A percentile compares a stretch with the other conserved stretches of the same genome.
Conservation (phyloP, 257 asterid species). For the Apocynum venetum region DNA sequence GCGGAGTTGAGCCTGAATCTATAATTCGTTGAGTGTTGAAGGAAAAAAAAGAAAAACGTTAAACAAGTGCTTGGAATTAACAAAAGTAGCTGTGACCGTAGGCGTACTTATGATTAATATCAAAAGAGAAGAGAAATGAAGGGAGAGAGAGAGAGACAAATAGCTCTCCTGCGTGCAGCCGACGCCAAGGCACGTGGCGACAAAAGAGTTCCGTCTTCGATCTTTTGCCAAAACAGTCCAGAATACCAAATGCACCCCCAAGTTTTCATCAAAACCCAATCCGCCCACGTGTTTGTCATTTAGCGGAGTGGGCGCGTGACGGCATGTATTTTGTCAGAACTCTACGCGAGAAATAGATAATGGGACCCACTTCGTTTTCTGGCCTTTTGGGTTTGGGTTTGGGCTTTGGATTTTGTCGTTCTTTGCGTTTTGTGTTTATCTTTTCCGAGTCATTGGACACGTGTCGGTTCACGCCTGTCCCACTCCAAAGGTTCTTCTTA, state of each 20-base stretch:
- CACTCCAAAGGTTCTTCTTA: conserved; percentile 2
- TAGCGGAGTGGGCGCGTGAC: conserved; percentile 25
- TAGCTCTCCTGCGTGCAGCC: conserved; percentile 26
- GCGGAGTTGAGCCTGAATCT: no score
- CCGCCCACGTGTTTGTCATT: conserved; percentile 27
- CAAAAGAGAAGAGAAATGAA: background rate
- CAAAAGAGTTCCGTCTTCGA: conserved; percentile 16
- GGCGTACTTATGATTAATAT: background rate
- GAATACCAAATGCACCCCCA: conserved; percentile 18
- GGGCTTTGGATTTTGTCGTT: conserved; percentile 23
- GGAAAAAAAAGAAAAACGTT: no score
- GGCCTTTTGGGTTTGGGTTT: background rate
- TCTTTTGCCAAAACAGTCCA: conserved; percentile 6
- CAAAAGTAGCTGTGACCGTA: conserved; percentile 6
- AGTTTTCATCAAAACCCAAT: background rate
- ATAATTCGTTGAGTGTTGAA: no score
- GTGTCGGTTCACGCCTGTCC: conserved; percentile 12
- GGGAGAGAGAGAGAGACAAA: background rate
- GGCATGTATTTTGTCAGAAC: conserved; percentile 26
- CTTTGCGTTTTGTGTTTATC: background rate
- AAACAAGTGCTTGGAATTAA: background rate
- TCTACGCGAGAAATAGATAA: background rate
- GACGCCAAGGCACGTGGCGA: conserved; percentile 32
- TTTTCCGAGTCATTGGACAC: conserved; percentile 10
- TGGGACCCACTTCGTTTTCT: background rate